phyloP scores from a whole-genome alignment of 148 eudicot species.

The Beta vulgaris region DNA sequence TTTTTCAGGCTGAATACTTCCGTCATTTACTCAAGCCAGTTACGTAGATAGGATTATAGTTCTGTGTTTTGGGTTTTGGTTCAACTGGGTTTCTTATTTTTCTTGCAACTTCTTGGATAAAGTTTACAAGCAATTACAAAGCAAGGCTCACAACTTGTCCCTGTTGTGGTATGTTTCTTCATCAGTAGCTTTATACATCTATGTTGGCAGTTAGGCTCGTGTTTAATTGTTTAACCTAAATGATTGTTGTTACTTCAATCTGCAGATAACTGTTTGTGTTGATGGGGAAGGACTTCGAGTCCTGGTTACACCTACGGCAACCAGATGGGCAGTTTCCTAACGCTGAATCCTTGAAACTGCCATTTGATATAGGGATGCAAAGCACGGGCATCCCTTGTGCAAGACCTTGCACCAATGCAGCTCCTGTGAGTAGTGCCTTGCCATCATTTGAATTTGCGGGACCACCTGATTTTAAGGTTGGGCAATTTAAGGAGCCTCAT shows the following conservation, averaged over 20 bases:
- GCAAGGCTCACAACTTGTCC: conserved; percentile 20
- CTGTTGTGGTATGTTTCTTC: conserved; percentile 37
- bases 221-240: conserved; percentile 7
- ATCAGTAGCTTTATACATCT: neutral
- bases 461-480: conserved; percentile 31
- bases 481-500: conserved; percentile 38
- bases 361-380: conserved; percentile 37
- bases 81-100: conserved; percentile 48
- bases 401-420: conserved; percentile 35
- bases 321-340: conserved; percentile 39
- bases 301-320: conserved; percentile 43
- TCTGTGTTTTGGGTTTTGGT: conserved; percentile 36
- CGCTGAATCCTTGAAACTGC: conserved; percentile 36
- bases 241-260: neutral
- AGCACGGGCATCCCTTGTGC: conserved; percentile 31
- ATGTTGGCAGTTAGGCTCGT: neutral
- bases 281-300: conserved; percentile 66
- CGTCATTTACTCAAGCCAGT: conserved; percentile 94
- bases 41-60: conserved; percentile 61
- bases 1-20: conserved; percentile 93
- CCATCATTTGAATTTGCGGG: conserved; percentile 34
- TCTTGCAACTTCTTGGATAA: conserved; percentile 42
- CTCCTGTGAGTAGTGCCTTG: conserved; percentile 31
- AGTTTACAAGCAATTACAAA: conserved; percentile 38
- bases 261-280: conserved; percentile 43